These are phyloP conservation scores for Oropetium thomaeum DNA, from an alignment of 176 grass and related monocot genomes.

Conservation along the genomic window DNA sequence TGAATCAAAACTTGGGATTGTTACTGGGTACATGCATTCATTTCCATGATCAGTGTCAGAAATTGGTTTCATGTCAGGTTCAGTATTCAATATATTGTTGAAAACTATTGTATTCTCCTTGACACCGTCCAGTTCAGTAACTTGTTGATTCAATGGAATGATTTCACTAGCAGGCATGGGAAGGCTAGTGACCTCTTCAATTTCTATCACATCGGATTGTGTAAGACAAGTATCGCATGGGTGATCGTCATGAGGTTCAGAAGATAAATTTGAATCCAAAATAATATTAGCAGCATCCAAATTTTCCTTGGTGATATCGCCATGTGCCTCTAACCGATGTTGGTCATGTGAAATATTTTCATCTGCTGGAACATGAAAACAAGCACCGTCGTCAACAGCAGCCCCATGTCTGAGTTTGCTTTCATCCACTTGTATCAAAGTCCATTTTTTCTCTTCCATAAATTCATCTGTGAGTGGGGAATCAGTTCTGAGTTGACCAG, in stretches of 20 bases:
- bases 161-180: conserved; percentile 35
- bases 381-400: not conserved
- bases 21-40: conserved; percentile 35
- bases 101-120: conserved; percentile 36
- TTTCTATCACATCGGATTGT: not conserved
- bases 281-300: conserved; percentile 9
- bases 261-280: conserved; percentile 7
- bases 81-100: conserved; percentile 19
- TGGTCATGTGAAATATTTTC: conserved; percentile 33
- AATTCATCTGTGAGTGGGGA: conserved; percentile 15
- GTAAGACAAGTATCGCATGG: conserved; percentile 2
- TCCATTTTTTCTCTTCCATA: conserved; percentile 2
- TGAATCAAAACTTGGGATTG: conserved; percentile 49
- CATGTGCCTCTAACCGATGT: conserved; percentile 2
- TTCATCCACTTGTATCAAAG: conserved; percentile 27
- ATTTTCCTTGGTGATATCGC: conserved; percentile 18
- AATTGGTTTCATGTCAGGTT: conserved; percentile 15
- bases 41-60: conserved; percentile 25
- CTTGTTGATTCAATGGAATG: conserved; percentile 39
- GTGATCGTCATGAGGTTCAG: conserved; percentile 1
- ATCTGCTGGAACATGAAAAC: conserved; percentile 16
- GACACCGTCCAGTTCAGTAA: conserved; percentile 21
- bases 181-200: conserved; percentile 43
- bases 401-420: not conserved
- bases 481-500: conserved; percentile 33